Percentiles rank a stretch among this genome's conserved stretches.
Evolutionary conservation across 1,284 basidiomycete species (phyloP).

Genomic region (Cystobasidium slooffiae): DNA sequence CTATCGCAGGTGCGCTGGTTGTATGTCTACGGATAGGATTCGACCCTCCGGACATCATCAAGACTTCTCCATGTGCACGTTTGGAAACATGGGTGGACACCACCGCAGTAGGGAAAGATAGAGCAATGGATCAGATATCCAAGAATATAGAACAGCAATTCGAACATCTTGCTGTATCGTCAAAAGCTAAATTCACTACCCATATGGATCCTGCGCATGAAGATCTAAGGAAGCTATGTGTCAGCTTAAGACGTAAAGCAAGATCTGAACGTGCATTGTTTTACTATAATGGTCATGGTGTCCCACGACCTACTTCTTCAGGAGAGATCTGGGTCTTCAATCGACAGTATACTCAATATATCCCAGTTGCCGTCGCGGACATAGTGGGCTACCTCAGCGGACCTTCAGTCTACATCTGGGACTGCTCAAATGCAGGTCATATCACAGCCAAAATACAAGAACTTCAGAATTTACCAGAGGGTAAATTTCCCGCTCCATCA

Average conservation of each 20-base stretch:
- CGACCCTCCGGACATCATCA: conserved; percentile 95
- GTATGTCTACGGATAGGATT: conserved; percentile 97
- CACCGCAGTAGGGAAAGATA: conserved; percentile 73
- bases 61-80: conserved; percentile 93
- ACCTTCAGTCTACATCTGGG: conserved; percentile 98
- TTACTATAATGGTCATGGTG: conserved; percentile 98
- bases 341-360: conserved; percentile 96
- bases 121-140: conserved; percentile 68
- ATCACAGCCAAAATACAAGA: conserved; percentile 88
- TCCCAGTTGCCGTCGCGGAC: conserved; percentile 68
- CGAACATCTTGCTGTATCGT: conserved; percentile 84
- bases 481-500: conserved; percentile 63
- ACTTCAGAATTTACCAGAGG: conserved; percentile 82
- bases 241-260: conserved; percentile 80
- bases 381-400: conserved; percentile 61
- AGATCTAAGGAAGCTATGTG: conserved; percentile 88
- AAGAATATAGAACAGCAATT: conserved; percentile 94
- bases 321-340: conserved; percentile 99
- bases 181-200: conserved; percentile 69
- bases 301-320: conserved; percentile 93
- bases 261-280: conserved; percentile 94
- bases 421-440: conserved; percentile 94
- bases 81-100: conserved; percentile 98
- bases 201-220: conserved; percentile 94
- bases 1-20: conserved; percentile 88